Conservation (phyloP, 208 protist genomes). For the Trypanosomatidae sp. region DNA sequence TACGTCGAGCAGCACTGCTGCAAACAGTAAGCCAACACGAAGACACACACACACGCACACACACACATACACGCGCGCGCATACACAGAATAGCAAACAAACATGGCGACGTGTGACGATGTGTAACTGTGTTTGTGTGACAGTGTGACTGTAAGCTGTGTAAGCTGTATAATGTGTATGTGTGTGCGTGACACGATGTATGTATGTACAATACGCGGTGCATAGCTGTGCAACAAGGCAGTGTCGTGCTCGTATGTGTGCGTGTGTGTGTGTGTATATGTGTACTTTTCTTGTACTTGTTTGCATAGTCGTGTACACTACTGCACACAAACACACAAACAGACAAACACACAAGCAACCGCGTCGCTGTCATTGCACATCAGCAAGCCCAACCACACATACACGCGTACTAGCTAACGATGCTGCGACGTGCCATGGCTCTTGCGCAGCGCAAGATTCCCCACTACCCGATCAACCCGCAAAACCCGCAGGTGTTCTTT, state of each 20-base stretch:
- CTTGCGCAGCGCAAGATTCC: conserved; percentile 47
- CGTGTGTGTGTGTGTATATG: conserved; percentile 3
- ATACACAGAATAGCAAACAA: too few species aligned
- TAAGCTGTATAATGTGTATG: too few species aligned
- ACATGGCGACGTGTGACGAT: too few species aligned
- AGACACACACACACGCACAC: too few species aligned
- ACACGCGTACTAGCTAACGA: conserved; percentile 6
- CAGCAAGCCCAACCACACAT: background rate
- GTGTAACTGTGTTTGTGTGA: too few species aligned
- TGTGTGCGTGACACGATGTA: too few species aligned
- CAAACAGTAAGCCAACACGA: background rate
- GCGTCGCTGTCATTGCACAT: background rate
- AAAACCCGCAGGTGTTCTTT: conserved; percentile 84
- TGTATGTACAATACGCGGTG: too few species aligned
- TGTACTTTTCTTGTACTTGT: background rate
- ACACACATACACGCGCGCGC: background rate
- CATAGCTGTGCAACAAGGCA: too few species aligned
- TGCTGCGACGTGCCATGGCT: conserved; percentile 25
- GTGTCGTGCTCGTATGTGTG: background rate
- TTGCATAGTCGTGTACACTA: background rate
- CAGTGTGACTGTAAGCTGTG: too few species aligned
- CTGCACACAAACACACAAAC: background rate
- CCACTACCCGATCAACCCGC: conserved; percentile 65
- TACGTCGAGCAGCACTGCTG: conserved; percentile 12
- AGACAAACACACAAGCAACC: conserved; percentile 2